A percentile compares a stretch with the other conserved stretches of the same genome.
Evolutionary conservation across 192 early-diverging fungal genomes (phyloP).

Genomic region (Coemansia sp.): DNA sequence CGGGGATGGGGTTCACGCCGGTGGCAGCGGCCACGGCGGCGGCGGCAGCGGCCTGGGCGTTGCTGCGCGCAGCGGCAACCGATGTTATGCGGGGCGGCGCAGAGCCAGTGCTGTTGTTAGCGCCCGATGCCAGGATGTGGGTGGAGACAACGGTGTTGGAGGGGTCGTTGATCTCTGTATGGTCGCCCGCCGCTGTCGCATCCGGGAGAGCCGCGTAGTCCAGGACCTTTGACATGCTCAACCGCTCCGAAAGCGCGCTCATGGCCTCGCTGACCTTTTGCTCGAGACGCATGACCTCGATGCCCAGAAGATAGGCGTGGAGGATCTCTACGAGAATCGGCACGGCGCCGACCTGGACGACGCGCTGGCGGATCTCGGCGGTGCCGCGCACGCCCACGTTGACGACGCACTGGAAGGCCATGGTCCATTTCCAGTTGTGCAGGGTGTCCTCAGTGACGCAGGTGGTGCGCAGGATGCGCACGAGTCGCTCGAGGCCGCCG

Average conservation of each 20-base stretch:
- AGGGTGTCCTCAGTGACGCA: constrained; percentile 63
- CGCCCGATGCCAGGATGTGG: constrained; percentile 48
- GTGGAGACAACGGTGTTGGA: constrained; percentile 37
- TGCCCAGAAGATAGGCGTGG: constrained; percentile 43
- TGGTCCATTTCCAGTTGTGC: constrained; percentile 77
- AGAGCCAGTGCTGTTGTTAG: constrained; percentile 36
- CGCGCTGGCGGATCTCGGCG: constrained; percentile 69
- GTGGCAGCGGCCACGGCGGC: constrained; percentile 35
- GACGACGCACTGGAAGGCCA: constrained; percentile 80
- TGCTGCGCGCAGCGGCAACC: constrained; percentile 34
- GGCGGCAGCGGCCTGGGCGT: constrained; percentile 40
- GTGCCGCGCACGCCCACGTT: constrained; percentile 85
- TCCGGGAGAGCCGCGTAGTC: constrained; percentile 32
- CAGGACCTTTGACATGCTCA: constrained; percentile 30
- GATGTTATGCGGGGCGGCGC: constrained; percentile 23
- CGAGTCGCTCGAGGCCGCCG: constrained; percentile 85
- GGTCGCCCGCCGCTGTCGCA: constrained; percentile 14
- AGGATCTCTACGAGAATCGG: constrained; percentile 80
- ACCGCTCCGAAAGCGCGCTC: constrained; percentile 24
- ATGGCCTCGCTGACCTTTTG: constrained; percentile 41
- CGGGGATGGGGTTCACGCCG: constrained; percentile 29
- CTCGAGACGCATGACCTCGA: constrained; percentile 40
- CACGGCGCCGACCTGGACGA: constrained; percentile 84
- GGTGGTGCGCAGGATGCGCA: constrained; percentile 72
- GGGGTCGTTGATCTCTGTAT: constrained; percentile 42